phyloP scores from a whole-genome alignment of 192 early-diverging fungal species.

The Rhizophlyctis rosea region DNA sequence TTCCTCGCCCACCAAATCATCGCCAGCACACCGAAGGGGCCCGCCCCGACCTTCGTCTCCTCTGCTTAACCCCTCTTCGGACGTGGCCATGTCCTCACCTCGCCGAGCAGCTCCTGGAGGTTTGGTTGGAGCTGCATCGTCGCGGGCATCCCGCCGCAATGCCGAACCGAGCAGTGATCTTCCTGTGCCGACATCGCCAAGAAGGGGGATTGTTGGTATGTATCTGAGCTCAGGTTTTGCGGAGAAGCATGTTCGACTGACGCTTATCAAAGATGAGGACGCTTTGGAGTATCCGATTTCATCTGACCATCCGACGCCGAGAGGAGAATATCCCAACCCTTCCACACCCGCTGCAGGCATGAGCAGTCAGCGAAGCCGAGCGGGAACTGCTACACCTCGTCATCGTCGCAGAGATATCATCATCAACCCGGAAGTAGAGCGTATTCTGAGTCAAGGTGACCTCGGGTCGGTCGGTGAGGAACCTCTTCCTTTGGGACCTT shows the following conservation, averaged over 20 bases:
- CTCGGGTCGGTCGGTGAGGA: background rate
- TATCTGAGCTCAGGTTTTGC: background rate
- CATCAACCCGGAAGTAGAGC: conserved; percentile 18
- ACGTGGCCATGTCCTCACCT: conserved; percentile 1
- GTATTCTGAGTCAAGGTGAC: background rate
- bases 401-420: conserved; percentile 25
- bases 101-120: background rate
- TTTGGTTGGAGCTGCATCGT: too few relatives aligned
- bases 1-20: conserved; percentile 7
- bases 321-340: conserved; percentile 1
- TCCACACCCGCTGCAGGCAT: conserved; percentile 7
- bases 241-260: background rate
- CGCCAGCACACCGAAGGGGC: conserved; percentile 1
- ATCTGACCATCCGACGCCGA: background rate
- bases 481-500: background rate
- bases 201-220: conserved; percentile 1
- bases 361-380: background rate
- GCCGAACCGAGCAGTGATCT: background rate
- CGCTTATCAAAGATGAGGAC: background rate
- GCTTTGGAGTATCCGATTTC: background rate
- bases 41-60: background rate
- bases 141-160: background rate
- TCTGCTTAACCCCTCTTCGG: background rate
- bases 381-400: background rate
- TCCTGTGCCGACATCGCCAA: conserved; percentile 1